These are phyloP conservation scores for Castanea sativa DNA, from an alignment of 306 rosid species.

Conservation along the genomic window DNA sequence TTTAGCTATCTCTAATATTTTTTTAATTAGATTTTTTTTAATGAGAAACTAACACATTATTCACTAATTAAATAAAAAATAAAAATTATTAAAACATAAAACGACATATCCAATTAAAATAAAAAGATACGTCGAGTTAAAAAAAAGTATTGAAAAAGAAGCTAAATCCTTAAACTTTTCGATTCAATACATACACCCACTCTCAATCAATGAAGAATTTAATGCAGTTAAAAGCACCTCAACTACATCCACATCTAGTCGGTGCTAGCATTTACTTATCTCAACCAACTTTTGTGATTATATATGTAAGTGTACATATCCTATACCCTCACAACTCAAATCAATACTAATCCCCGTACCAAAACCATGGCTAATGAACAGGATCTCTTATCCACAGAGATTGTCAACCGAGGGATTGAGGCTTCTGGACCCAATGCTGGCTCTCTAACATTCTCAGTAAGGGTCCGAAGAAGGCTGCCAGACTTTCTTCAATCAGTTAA, in stretches of 20 bases:
- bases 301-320: neutral
- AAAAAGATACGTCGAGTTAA: too few relatives aligned
- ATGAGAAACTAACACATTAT: too few relatives aligned
- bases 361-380: constrained; percentile 59
- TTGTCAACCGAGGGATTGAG: constrained; percentile 86
- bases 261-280: constrained; percentile 65
- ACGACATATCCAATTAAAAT: too few relatives aligned
- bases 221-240: constrained; percentile 54
- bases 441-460: constrained; percentile 75
- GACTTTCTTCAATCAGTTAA: constrained; percentile 92
- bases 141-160: too few relatives aligned
- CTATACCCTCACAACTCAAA: neutral
- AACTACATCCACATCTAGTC: constrained; percentile 53
- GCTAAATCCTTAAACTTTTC: too few relatives aligned
- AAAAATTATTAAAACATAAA: too few relatives aligned
- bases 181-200: constrained; percentile 30
- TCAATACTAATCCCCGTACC: neutral
- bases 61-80: too few relatives aligned
- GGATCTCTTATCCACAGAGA: constrained; percentile 80
- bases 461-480: constrained; percentile 78
- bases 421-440: constrained; percentile 92
- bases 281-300: constrained; percentile 39
- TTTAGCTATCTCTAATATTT: too few relatives aligned
- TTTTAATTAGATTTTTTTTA: too few relatives aligned
- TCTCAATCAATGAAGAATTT: constrained; percentile 61